Base-by-base conservation (phyloP, 75 land plant species). In the Selaginella tamariscina region DNA sequence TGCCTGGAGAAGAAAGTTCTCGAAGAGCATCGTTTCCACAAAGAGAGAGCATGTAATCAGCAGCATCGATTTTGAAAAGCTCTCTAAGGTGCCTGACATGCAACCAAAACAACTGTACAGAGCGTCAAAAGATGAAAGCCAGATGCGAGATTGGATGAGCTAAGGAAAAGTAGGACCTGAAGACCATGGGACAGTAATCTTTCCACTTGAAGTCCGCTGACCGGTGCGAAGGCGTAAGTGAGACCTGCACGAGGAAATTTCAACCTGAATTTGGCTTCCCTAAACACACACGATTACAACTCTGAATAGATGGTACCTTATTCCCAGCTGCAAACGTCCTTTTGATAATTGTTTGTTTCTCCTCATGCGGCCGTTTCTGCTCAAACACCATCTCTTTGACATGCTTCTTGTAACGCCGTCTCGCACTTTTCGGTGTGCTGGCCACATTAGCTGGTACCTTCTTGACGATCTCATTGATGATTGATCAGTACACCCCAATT, bases 141-240 rank as follows among this genome's bases (percentile, higher is more conserved):
- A 39, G 15, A 39, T 39, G 49, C 11, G 49, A 39, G 15, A 39
- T 39, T 15, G 49, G 49, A 39, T 5, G 49, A 39, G 49, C 49
- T 39, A 39, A 39, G 49, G 49, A 39, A 39, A 39, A 39, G 49
- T 39, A 39, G 49, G 49, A 89, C 98, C 98, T 89, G 78, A 93
- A 93, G 67, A 89, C 98, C 90, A 87, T 81, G 2, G 98, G 98
- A 57, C 98, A 93, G 66, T 89, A 93, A 56, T 93, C 98, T 71
- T 93, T 93, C 98, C 98, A 93, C 56, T 77, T 71, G 67, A 93
- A 93, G 75, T 80, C 85, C 31, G 80, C 59, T n/a, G 98, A 89
- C 27, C 79, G 49, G 71, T 93, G 98, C 27, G 86, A 76, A 65
- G 98, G 98, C 18, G 98, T 93, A 21, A 86, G 77, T 88, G 83